Evolutionary conservation across 306 rosid species (phyloP).

Genomic region (Sicyos edulis): DNA sequence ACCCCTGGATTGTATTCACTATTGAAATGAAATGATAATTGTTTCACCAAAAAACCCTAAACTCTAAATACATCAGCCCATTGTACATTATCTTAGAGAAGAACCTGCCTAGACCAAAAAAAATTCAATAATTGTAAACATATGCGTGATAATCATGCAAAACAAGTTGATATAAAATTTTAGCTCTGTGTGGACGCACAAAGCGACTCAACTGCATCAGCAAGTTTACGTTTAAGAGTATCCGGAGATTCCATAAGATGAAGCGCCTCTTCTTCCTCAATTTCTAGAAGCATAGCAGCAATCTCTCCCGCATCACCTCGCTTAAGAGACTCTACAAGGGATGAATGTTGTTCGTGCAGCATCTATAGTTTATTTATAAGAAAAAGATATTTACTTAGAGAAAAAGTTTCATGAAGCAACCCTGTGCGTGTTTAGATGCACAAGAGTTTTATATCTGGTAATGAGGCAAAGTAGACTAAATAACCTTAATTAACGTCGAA

Average conservation of each 20-base stretch:
- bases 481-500: constrained; percentile 84
- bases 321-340: constrained; percentile 14
- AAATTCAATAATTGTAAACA: not conserved
- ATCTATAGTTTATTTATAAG: constrained; percentile 15
- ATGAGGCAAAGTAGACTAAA: constrained; percentile 10
- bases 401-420: not conserved
- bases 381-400: not conserved
- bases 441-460: not conserved
- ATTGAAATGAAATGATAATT: constrained; percentile 11
- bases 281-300: constrained; percentile 17
- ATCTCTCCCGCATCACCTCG: not conserved
- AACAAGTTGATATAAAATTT: not conserved
- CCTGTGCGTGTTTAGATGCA: not conserved
- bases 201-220: constrained; percentile 17
- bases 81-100: not conserved
- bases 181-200: not conserved
- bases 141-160: not conserved
- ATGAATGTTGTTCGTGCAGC: constrained; percentile 15
- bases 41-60: not conserved
- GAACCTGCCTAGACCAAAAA: not conserved
- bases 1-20: not conserved
- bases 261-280: constrained; percentile 13
- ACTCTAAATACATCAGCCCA: not conserved
- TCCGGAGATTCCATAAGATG: constrained; percentile 19
- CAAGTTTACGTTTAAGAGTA: constrained; percentile 14